Conservation (phyloP, 2,329 filamentous ascomycete genomes). For the Curvularia verruculosa region DNA sequence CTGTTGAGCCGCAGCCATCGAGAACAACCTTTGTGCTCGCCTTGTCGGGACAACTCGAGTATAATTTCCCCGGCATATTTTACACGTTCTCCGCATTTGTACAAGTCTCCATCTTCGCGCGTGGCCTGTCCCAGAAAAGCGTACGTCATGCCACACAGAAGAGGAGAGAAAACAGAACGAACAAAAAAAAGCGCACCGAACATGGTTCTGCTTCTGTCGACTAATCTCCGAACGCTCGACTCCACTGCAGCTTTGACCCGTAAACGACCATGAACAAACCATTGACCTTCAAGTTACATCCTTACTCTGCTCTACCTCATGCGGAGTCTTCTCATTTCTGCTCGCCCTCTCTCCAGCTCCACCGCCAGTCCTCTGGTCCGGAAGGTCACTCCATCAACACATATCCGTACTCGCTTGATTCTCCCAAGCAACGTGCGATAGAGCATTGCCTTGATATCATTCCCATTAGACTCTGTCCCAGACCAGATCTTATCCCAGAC, state of each 20-base stretch:
- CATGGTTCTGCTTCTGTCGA: neutral
- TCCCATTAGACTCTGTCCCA: constrained; percentile 30
- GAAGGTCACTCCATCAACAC: constrained; percentile 37
- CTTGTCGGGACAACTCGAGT: neutral
- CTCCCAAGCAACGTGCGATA: constrained; percentile 37
- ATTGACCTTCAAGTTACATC: neutral
- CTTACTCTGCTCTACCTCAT: constrained; percentile 20
- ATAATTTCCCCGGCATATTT: neutral
- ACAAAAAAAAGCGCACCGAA: neutral
- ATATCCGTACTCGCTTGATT: constrained; percentile 41
- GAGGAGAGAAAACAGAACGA: neutral
- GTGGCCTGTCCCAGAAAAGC: neutral
- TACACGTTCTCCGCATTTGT: neutral
- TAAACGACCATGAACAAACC: neutral
- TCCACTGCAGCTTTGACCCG: neutral
- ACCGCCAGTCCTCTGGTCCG: constrained; percentile 35
- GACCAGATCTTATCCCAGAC: constrained; percentile 46
- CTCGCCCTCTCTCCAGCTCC: constrained; percentile 43
- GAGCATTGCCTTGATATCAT: constrained; percentile 19
- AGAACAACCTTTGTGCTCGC: neutral
- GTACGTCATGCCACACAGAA: neutral
- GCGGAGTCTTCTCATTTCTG: constrained; percentile 37
- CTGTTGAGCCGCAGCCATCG: neutral
- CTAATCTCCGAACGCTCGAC: constrained; percentile 1
- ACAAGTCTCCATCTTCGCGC: neutral